These are phyloP conservation scores for Graphium sp. DNA, from an alignment of 2,329 filamentous ascomycete species.

Conservation along the genomic window DNA sequence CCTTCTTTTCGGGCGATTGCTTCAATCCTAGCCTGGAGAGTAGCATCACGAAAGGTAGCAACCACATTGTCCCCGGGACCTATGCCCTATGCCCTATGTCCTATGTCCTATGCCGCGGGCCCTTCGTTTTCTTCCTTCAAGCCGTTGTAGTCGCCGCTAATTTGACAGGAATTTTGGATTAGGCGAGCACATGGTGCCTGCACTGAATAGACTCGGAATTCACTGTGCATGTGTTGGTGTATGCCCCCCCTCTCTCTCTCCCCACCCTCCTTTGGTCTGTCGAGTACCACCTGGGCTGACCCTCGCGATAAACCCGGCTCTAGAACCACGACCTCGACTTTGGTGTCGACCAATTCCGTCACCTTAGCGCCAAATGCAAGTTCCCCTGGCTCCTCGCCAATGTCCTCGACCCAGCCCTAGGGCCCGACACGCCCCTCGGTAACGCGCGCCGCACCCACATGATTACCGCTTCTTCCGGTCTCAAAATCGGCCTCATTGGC, in stretches of 20 bases:
- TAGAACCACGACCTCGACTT: conserved; percentile 90
- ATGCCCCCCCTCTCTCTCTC: conserved; percentile 17
- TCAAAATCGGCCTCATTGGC: conserved; percentile 75
- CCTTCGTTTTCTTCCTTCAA: no score
- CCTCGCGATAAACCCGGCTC: not conserved
- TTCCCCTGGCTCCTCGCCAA: conserved; percentile 90
- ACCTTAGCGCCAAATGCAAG: conserved; percentile 55
- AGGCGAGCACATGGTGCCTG: conserved; percentile 74
- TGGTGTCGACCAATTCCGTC: conserved; percentile 63
- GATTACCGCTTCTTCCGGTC: conserved; percentile 63
- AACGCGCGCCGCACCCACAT: conserved; percentile 61
- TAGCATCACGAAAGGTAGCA: conserved; percentile 64
- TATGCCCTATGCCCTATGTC: no score
- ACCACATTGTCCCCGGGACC: not conserved
- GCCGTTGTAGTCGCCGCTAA: no score
- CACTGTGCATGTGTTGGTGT: conserved; percentile 71
- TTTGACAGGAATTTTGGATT: conserved; percentile 2
- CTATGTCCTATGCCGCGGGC: no score
- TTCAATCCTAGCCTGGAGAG: conserved; percentile 87
- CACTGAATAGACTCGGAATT: conserved; percentile 63
- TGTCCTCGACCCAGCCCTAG: conserved; percentile 68
- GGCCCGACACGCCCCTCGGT: conserved; percentile 57
- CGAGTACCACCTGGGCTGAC: no score
- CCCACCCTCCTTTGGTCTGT: not conserved
- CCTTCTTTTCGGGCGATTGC: conserved; percentile 80